Base-by-base conservation (phyloP, 768 basidiomycete species). In the Pleurotus sapidus region DNA sequence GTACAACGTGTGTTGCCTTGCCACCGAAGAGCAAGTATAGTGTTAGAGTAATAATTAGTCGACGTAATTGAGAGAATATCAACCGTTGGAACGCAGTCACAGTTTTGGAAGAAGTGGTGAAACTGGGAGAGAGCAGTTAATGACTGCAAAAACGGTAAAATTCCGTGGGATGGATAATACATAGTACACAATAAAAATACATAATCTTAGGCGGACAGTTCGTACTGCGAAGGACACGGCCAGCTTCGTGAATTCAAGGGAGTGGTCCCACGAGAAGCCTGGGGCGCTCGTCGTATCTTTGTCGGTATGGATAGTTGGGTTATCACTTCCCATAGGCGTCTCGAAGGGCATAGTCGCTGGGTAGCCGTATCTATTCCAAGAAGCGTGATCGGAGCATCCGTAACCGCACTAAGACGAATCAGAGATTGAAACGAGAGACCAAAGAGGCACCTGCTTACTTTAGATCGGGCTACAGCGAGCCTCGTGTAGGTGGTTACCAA, bases 211-310 rank as follows among this genome's bases (percentile, higher is more conserved):
- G 63, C 49, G 23, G 70, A 66, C 60, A 86, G 61, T 65, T 87
- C 85, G 60, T 84, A 76, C 2, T n/a, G 77, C 80, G 57, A 83
- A 85, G 1, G 81, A 83, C 11, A 84, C 74, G 15, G 74, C 81
- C 17, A 87, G 72, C 68, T 85, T 86, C 23, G 81, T 78, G 63
- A 86, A 87, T 66, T 86, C 80, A 20, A 82, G 68, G 54, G 81
- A 81, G 64, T 85, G 81, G 8, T 66, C 57, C 72, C 75, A 77
- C 3, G 75, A 74, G 72, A 82, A 82, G 42, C 80, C 78, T 27
- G 67, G 70, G 61, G 75, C 68, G 63, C 69, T 71, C 11, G 74
- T 78, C 38, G 81, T 79, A 60, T 84, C 82, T 59, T 62, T 71
- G 56, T 70, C 51, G 2, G 70, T 70, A 67, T 80, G 79, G 30